Base-by-base conservation (phyloP, 352 stramenopile species). In the Globisporangium radiosum region DNA sequence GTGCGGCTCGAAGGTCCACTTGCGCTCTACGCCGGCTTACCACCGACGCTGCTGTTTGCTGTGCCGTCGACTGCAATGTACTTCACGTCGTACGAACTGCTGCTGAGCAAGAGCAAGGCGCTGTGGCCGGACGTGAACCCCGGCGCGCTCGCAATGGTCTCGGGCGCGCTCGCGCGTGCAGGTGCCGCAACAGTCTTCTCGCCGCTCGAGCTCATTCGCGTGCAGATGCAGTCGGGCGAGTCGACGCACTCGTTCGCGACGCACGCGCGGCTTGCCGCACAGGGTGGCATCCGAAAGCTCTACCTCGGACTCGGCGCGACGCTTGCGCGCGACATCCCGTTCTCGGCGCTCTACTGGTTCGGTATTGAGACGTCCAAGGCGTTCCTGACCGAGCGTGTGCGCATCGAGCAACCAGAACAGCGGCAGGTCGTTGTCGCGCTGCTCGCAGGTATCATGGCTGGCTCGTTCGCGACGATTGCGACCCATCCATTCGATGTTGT, bases 401-500 rank as follows among this genome's bases (percentile, higher is more conserved):
- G 69, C 4, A 67, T 74, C 0, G 50, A 77, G n/a, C 63, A 82
- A 40, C 40, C 57, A 0, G 52, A 71, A n/a, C 47, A 63, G 43
- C 72, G 64, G 36, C 70, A 71, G 1, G 71, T 89, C 7, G 64
- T 63, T 0, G 75, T 92, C 40, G 81, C 90, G 10, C 92, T 98
- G 52, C 50, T 97, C 4, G 85, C 88, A 50, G 92, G 93, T 9
- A 72, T 93, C 39, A 60, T 75, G 7, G 81, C 88, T 0, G 92
- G 94, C 44, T 66, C 85, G 0, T 70, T 98, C 38, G 91, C 95
- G 38, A 93, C 93, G 5, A 66, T 93, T 13, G 65, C 76, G n/a
- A 98, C 94, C 9, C 97, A 96, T 10, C 94, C 95, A 38, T 96
- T 98, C 60, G 94, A 98, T 70, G 93, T 98, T 53, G 71, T 98